Evolutionary conservation across 2,329 filamentous ascomycete species (phyloP).

Genomic region (Aurifilum marmelostoma): DNA sequence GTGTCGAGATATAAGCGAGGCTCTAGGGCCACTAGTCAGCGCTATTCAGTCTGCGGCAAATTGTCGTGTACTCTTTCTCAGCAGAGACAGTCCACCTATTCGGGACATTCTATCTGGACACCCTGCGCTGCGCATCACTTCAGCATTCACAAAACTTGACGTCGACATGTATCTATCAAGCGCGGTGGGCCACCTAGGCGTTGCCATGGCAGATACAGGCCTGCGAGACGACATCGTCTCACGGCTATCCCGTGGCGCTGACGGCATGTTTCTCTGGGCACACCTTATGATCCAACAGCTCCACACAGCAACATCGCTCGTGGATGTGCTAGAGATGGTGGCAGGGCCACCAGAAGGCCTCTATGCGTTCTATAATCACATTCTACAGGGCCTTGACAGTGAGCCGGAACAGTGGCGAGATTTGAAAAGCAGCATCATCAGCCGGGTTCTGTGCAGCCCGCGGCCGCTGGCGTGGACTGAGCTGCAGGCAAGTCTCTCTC

Average conservation of each 20-base stretch:
- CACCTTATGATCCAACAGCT: conserved; percentile 2
- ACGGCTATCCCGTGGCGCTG: neutral
- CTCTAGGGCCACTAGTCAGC: neutral
- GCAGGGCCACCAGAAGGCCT: neutral
- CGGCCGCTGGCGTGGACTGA: too few relatives aligned
- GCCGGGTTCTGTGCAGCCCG: too few relatives aligned
- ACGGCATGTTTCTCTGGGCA: conserved; percentile 9
- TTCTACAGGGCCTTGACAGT: neutral
- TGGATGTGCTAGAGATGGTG: neutral
- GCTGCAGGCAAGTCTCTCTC: too few relatives aligned
- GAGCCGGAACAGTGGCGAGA: too few relatives aligned
- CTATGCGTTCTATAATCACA: neutral
- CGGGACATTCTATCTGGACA: neutral
- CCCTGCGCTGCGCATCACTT: neutral
- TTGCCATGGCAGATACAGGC: neutral
- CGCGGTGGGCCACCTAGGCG: neutral
- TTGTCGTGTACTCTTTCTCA: conserved; percentile 3
- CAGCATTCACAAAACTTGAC: neutral
- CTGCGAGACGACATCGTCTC: conserved; percentile 1
- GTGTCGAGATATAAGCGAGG: neutral
- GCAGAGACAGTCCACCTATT: neutral
- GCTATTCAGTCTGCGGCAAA: conserved; percentile 1
- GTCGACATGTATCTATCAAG: conserved; percentile 8
- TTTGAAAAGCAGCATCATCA: too few relatives aligned
- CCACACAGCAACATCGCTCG: neutral